Percentiles rank a stretch among this genome's conserved stretches.
Evolutionary conservation across 2,329 filamentous ascomycete genomes (phyloP).

Genomic region (Pezicula neosporulosa): DNA sequence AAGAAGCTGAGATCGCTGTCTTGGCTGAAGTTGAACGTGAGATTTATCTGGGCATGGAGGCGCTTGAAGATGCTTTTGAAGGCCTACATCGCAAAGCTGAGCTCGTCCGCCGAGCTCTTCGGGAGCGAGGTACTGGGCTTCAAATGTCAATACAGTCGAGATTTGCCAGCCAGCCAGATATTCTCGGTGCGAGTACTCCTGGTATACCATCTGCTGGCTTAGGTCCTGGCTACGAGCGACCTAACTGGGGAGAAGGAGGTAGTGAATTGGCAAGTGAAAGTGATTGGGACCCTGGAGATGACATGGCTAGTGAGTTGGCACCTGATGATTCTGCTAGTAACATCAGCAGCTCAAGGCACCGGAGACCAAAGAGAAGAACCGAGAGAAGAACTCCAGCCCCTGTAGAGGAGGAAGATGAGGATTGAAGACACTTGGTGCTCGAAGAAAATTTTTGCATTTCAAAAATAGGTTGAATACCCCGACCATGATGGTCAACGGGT

Average conservation of each 20-base stretch:
- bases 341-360: conserved; percentile 67
- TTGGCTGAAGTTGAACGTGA: conserved; percentile 90
- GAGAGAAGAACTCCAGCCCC: conserved; percentile 70
- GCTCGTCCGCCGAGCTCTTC: conserved; percentile 70
- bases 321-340: conserved; percentile 82
- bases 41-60: conserved; percentile 92
- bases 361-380: conserved; percentile 63
- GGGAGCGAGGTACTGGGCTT: conserved; percentile 79
- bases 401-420: conserved; percentile 63
- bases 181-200: conserved; percentile 39
- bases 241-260: conserved; percentile 20
- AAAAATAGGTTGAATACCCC: too few relatives aligned
- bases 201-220: conserved; percentile 18
- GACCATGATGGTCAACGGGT: too few relatives aligned
- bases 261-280: conserved; percentile 45
- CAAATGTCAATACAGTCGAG: conserved; percentile 26
- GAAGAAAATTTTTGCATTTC: too few relatives aligned
- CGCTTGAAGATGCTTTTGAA: conserved; percentile 90
- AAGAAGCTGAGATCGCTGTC: conserved; percentile 88
- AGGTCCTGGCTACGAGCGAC: conserved; percentile 29
- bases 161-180: conserved; percentile 20
- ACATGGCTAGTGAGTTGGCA: conserved; percentile 58
- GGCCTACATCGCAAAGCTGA: conserved; percentile 84
- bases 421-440: conserved; percentile 8
- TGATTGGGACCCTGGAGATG: conserved; percentile 35